phyloP scores from a whole-genome alignment of 2,329 filamentous ascomycete species.

The Hymenoscyphus occultus region DNA sequence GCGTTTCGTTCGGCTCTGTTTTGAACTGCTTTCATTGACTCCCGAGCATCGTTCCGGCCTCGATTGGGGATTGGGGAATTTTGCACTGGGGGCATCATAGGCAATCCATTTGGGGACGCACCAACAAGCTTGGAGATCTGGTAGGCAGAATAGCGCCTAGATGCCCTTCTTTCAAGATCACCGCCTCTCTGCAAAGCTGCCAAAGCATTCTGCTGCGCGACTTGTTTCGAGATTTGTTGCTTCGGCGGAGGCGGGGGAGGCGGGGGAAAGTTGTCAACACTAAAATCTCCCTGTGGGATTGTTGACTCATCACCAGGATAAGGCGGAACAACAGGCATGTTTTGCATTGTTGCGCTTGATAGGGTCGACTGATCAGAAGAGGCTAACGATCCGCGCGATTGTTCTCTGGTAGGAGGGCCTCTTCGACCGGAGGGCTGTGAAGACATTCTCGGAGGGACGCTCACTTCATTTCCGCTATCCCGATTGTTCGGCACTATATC shows the following conservation, averaged over 20 bases:
- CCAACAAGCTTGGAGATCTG: constrained; percentile 95
- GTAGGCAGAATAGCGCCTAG: constrained; percentile 90
- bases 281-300: constrained; percentile 46
- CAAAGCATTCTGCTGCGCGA: constrained; percentile 80
- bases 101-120: constrained; percentile 74
- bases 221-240: constrained; percentile 4
- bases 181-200: constrained; percentile 88
- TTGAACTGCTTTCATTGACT: constrained; percentile 74
- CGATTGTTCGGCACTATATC: constrained; percentile 24
- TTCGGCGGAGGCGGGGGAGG: constrained; percentile 67
- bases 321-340: constrained; percentile 69
- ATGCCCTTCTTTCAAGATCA: constrained; percentile 87
- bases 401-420: constrained; percentile 44
- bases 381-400: constrained; percentile 46
- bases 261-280: constrained; percentile 63
- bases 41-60: constrained; percentile 71
- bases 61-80: constrained; percentile 82
- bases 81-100: constrained; percentile 80
- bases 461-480: constrained; percentile 34
- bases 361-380: constrained; percentile 62
- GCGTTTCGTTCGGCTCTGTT: constrained; percentile 53
- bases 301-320: constrained; percentile 62
- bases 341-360: constrained; percentile 75
- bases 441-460: constrained; percentile 46
- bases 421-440: constrained; percentile 30